Evolutionary conservation across 2,329 filamentous ascomycete genomes (phyloP).

Genomic region (Xylariaceae sp.): DNA sequence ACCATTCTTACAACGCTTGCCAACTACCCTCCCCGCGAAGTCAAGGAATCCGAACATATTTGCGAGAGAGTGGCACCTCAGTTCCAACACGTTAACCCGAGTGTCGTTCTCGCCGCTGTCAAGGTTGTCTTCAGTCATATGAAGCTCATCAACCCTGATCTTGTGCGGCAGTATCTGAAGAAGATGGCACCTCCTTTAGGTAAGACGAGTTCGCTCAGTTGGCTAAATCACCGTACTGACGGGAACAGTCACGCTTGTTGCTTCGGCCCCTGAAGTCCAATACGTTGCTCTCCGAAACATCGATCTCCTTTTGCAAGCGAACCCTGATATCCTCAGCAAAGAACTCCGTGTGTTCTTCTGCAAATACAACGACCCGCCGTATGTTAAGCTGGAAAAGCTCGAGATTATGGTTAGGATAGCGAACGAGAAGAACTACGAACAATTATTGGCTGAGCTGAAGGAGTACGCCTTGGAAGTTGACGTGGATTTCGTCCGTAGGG

Average conservation of each 20-base stretch:
- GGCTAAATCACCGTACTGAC: slow-evolving; percentile 13
- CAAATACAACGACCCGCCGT: slow-evolving; percentile 98
- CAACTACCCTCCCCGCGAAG: slow-evolving; percentile 78
- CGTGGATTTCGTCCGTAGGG: slow-evolving; percentile 95
- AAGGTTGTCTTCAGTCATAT: slow-evolving; percentile 98
- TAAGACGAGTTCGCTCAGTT: slow-evolving; percentile 38
- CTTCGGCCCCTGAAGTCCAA: slow-evolving; percentile 93
- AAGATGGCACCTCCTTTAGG: slow-evolving; percentile 97
- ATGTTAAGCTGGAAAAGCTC: slow-evolving; percentile 94
- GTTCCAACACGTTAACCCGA: slow-evolving; percentile 97
- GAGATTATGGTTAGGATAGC: slow-evolving; percentile 99
- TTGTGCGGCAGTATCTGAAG: slow-evolving; percentile 81
- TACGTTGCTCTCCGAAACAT: slow-evolving; percentile 97
- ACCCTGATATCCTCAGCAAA: slow-evolving; percentile 94
- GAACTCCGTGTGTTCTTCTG: slow-evolving; percentile 98
- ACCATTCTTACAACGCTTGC: slow-evolving; percentile 87
- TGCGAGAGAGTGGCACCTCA: slow-evolving; percentile 94
- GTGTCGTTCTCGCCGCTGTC: slow-evolving; percentile 93
- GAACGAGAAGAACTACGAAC: slow-evolving; percentile 93
- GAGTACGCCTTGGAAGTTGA: slow-evolving; percentile 98
- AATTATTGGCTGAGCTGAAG: slow-evolving; percentile 87
- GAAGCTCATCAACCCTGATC: slow-evolving; percentile 71
- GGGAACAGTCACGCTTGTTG: slow-evolving; percentile 77
- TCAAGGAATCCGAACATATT: slow-evolving; percentile 96
- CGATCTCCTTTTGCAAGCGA: slow-evolving; percentile 88